Evolutionary conservation across 1,284 basidiomycete genomes (phyloP).

Genomic region (Puccinia horiana): DNA sequence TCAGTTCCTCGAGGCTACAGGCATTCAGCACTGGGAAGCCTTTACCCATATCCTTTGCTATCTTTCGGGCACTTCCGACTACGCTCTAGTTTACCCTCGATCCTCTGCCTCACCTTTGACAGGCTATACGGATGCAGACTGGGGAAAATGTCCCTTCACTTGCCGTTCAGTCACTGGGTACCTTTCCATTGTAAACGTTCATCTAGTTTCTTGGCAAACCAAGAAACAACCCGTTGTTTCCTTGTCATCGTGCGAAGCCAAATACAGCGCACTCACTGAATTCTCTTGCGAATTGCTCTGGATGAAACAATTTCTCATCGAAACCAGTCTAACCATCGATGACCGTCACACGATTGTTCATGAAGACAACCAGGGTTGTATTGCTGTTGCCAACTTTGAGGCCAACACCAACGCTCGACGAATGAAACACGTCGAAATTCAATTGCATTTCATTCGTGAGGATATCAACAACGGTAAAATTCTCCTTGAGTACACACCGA

Average conservation of each 20-base stretch:
- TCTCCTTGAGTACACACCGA: background rate
- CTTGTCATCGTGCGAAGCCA: background rate
- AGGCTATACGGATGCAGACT: constrained; percentile 15
- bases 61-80: background rate
- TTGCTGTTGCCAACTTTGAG: background rate
- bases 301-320: background rate
- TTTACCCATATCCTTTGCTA: background rate
- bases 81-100: background rate
- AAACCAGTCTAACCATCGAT: background rate
- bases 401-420: background rate
- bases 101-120: background rate
- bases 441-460: background rate
- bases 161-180: background rate
- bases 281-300: background rate
- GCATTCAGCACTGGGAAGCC: too few species aligned
- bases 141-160: constrained; percentile 4
- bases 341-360: background rate
- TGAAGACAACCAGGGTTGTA: background rate
- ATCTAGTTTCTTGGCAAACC: background rate
- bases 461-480: background rate
- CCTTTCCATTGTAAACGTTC: background rate
- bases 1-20: constrained; percentile 8
- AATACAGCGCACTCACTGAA: background rate
- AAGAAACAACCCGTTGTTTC: constrained; percentile 21
- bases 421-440: background rate